Evolutionary conservation across 177 flowering plant species (phyloP), one percentile per base, ranked within the genome.

Genomic region (Vitis hybrid): DNA sequence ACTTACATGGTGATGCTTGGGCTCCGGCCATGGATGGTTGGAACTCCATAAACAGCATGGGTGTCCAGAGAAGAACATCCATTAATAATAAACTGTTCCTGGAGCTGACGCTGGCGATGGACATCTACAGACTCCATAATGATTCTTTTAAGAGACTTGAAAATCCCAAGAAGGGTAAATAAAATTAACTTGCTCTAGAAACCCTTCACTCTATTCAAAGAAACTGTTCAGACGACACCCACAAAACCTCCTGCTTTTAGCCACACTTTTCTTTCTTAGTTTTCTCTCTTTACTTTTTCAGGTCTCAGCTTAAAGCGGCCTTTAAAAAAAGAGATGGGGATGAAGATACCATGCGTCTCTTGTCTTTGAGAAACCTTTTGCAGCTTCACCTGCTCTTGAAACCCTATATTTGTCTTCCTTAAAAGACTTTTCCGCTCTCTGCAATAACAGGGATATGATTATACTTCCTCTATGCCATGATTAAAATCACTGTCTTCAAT

Each of bases 41-140:
- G 52, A 60, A 51, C 72, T 40, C 34, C 51, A 54, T 70, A 52
- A 11, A 10, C 52, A 3, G 66, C 10, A 32, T 56, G 73, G 45
- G 61, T 9, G 10, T 17, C 32, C 34, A 40, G 45, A 55, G 73
- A 56, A 64, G 66, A 70, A 63, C 52, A 62, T 56, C 15, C 61
- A 14, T 40, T 40, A 40, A 40, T 40, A 40, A 23, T 19, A 21
- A 19, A 70, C 62, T 68, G 64, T 48, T 73, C 67, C 49, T 73
- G 71, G 34, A 67, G 57, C 64, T 74, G 72, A 57, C 18, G 68
- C 14, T 64, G 74, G 9, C 23, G 54, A 50, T 73, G 62, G 40
- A 66, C 55, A 70, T 73, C 70, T 62, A 59, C 58, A 62, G 73
- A 64, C 58, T 73, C 74, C 80, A 77, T 77, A 11, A 61, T 34